Conservation (phyloP, 768 basidiomycete species). For the Polyporus arcularius region DNA sequence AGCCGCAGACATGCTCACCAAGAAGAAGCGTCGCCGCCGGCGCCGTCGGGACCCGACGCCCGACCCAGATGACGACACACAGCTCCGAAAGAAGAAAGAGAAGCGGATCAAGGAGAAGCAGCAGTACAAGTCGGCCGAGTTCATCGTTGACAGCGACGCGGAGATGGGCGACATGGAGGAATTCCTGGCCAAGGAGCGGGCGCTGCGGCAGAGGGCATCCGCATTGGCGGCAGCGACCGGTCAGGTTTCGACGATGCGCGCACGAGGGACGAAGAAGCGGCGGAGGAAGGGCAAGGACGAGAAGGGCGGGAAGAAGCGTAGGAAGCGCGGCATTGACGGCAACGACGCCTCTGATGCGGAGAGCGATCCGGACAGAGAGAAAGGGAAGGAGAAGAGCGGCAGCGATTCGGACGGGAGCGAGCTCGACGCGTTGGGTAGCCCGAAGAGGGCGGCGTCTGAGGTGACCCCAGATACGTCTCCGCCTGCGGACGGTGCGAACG, state of each 20-base stretch:
- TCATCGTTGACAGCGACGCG: constrained; percentile 89
- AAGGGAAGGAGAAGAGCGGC: constrained; percentile 13
- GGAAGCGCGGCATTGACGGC: constrained; percentile 34
- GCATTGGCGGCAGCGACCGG: constrained; percentile 45
- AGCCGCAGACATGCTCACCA: constrained; percentile 61
- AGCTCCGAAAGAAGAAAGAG: constrained; percentile 39
- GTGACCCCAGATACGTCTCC: constrained; percentile 21
- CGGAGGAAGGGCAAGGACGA: constrained; percentile 44
- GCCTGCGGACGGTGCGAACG: constrained; percentile 1
- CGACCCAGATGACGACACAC: constrained; percentile 42
- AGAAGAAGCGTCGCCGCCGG: constrained; percentile 56
- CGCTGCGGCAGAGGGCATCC: constrained; percentile 52
- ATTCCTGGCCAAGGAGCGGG: constrained; percentile 79
- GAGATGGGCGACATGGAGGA: constrained; percentile 79
- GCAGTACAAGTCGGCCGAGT: constrained; percentile 85
- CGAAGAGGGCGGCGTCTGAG: constrained; percentile 16
- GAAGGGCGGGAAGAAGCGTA: constrained; percentile 37
- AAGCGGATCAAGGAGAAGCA: constrained; percentile 67
- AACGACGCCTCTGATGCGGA: constrained; percentile 4
- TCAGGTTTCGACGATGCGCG: constrained; percentile 47
- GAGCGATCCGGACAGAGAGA: constrained; percentile 18
- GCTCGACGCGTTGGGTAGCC: constrained; percentile 23
- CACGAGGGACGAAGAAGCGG: constrained; percentile 60
- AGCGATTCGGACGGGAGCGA: constrained; percentile 29
- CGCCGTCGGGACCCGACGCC: constrained; percentile 52